Percentiles rank a stretch among this genome's conserved stretches.
Evolutionary conservation across 2,329 filamentous ascomycete species (phyloP).

Genomic region (Fusarium sp.): DNA sequence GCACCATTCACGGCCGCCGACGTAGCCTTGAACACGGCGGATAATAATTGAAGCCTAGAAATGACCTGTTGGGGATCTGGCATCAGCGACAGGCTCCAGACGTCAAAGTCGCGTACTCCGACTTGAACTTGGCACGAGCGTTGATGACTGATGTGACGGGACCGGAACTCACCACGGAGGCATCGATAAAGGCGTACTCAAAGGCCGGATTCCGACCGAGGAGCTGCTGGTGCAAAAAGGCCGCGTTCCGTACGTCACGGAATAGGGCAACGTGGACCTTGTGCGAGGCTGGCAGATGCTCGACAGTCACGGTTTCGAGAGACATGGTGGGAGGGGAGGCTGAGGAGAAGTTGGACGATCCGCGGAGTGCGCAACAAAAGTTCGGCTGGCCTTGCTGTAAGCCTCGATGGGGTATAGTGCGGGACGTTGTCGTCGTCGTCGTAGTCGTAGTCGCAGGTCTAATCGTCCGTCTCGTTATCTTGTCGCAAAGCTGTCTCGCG

Average conservation of each 20-base stretch:
- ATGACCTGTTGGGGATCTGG: constrained; percentile 64
- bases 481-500: constrained; percentile 3
- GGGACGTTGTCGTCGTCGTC: background rate
- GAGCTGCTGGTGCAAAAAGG: constrained; percentile 84
- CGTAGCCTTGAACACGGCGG: constrained; percentile 82
- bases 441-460: background rate
- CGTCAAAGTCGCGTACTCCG: constrained; percentile 22
- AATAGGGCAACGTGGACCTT: constrained; percentile 82
- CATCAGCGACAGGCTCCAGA: constrained; percentile 14
- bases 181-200: constrained; percentile 95
- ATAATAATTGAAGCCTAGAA: constrained; percentile 78
- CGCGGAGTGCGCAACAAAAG: constrained; percentile 8
- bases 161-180: constrained; percentile 71
- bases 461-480: background rate
- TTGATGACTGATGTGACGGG: background rate
- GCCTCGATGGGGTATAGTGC: constrained; percentile 12
- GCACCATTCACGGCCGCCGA: constrained; percentile 70
- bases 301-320: constrained; percentile 76
- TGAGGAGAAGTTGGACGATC: constrained; percentile 4
- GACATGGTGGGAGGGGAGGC: constrained; percentile 52
- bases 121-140: background rate
- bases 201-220: constrained; percentile 86
- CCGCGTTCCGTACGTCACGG: constrained; percentile 79
- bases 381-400: background rate
- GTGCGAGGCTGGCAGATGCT: constrained; percentile 78